Evolutionary conservation across 2,329 filamentous ascomycete genomes (phyloP), one percentile per base, ranked within the genome.

Genomic region (Neonectria faginata): DNA sequence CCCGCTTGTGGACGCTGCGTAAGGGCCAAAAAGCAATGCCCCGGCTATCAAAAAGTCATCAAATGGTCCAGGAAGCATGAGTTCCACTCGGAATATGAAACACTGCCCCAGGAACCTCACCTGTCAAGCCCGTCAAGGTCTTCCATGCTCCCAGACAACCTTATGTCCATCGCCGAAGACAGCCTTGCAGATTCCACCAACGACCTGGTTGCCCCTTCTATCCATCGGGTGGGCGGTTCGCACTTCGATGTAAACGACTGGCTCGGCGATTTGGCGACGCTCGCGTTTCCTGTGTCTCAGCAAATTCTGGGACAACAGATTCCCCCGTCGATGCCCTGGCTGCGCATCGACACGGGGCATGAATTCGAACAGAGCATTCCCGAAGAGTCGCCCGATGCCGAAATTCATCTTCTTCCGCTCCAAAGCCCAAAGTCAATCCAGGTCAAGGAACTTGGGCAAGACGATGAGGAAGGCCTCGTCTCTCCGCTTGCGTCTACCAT

Each of bases 21-120:
- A 1, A 50, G 65, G 11, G 65, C 63, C 5, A 58, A 56, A 2
- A 52, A 52, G 3, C 16, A 57, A 36, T 67, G 65, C n/a, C 63
- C 65, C 8, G 65, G 65, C n/a, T 67, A 67, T 50, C 50, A 58
- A n/a, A 57, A 57, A 33, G 22, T 53, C 36, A 50, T 67, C 8
- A 47, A 52, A 18, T 67, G 65, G 65, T 67, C 65, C 3, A 57
- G 50, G 9, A 67, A 67, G n/a, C 55, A 67, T 14, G 65, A 67
- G 51, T 55, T 65, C 5, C 42, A 57, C 22, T 29, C 56, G 3
- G 48, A 27, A 27, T 25, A 33, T n/a, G 36, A 39, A 12, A 22
- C n/a, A 3, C 1, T n/a, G 16, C 45, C 45, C 7, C 45, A 39
- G 41, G 20, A 50, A 18, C 33, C 33, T 22, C 53, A 48, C 7